phyloP scores from a whole-genome alignment of 2,329 filamentous ascomycete species.

The Parafenestella ontariensis region DNA sequence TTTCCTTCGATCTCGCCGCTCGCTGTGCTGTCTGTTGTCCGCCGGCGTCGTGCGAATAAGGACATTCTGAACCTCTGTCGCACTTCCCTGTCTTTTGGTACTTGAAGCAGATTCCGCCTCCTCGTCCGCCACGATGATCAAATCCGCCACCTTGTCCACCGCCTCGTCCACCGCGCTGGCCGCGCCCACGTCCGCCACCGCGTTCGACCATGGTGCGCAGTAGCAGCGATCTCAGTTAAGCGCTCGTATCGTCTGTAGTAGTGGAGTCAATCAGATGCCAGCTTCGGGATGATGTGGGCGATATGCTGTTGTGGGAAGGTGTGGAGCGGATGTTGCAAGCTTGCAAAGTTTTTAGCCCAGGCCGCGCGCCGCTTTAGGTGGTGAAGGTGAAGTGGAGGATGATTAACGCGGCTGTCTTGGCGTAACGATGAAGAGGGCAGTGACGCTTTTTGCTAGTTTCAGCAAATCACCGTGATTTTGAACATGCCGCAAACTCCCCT shows the following conservation, averaged over 20 bases:
- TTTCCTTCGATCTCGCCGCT: slow-evolving; percentile 16
- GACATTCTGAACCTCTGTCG: not conserved
- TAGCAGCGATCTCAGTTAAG: not conserved
- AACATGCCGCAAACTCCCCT: no score
- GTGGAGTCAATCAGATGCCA: not conserved
- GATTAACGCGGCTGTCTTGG: no score
- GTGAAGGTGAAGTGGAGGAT: not conserved
- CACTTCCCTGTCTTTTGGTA: slow-evolving; percentile 3
- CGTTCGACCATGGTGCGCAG: not conserved
- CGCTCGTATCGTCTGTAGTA: not conserved
- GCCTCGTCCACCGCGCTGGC: not conserved
- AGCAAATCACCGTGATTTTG: no score
- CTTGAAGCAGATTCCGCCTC: not conserved
- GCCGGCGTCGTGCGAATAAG: not conserved
- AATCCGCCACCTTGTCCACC: not conserved
- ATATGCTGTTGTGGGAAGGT: not conserved
- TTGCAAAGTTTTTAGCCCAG: not conserved
- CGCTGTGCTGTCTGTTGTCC: slow-evolving; percentile 2
- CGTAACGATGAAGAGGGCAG: no score
- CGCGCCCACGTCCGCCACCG: not conserved
- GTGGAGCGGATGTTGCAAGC: not conserved
- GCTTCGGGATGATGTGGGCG: not conserved
- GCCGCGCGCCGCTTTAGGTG: not conserved
- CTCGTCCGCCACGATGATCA: not conserved
- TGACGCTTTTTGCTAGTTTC: no score